Evolutionary conservation across 1,139 yeast species (phyloP), one percentile per base, ranked within the genome.

Genomic region (Taphrina flavorubra): DNA sequence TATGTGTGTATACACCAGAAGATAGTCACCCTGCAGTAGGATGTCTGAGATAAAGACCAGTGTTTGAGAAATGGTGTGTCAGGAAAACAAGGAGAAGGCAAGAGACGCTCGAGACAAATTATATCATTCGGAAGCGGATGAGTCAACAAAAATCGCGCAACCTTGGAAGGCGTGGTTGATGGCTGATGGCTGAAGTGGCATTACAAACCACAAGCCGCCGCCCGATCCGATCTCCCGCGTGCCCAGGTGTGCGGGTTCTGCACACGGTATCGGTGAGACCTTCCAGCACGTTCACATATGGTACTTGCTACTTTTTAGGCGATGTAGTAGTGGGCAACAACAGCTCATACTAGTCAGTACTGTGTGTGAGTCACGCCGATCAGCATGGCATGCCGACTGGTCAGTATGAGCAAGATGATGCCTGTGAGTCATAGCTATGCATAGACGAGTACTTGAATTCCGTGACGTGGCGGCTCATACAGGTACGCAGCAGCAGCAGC

Each of bases 51-150:
- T 49, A 49, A 4, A 20, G 53, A 0, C 16, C 11, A n/a, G n/a
- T 49, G 53, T 49, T 20, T 49, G 36, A 49, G 20, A 20, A n/a
- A 46, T 16, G n/a, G 36, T 8, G 53, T 49, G 53, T 49, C 53
- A 49, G 53, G 53, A 49, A 20, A 6, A 20, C 8, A 6, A 20
- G n/a, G 53, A 49, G n/a, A 11, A n/a, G 31, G 31, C 31, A 25
- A 25, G 31, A 49, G n/a, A 16, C 13, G 47, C 47, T 44, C 47
- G 36, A 49, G 36, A 49, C 36, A 49, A 18, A 49, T 49, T 49
- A 49, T 49, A 49, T 49, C 53, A 49, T 49, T 10, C 53, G 53
- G 53, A 49, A 49, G 53, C 53, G 53, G 53, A 49, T 49, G 53
- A 49, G 53, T 49, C 53, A 49, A 49, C 53, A 49, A 49, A 25